Conservation (phyloP, 2,329 filamentous ascomycete genomes). For the Phaeosphaeriaceae sp. region DNA sequence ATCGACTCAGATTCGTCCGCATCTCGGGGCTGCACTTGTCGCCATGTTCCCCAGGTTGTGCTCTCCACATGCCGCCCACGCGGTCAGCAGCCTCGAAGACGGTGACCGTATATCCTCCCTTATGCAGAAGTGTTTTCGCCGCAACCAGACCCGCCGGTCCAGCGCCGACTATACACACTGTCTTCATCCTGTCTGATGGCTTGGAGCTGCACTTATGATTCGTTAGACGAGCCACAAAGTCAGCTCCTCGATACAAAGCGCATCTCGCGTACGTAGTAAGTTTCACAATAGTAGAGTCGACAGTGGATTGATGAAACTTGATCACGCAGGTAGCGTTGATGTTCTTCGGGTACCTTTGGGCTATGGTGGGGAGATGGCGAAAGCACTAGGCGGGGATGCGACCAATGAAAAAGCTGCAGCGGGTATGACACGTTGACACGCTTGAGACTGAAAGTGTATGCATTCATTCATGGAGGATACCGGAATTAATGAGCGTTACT, state of each 20-base stretch:
- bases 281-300: background rate
- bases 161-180: constrained; percentile 53
- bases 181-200: constrained; percentile 26
- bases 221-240: background rate
- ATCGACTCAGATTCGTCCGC: constrained; percentile 76
- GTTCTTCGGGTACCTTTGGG: background rate
- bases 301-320: background rate
- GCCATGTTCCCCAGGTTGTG: constrained; percentile 49
- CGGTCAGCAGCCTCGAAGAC: constrained; percentile 71
- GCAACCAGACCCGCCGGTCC: constrained; percentile 55
- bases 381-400: background rate
- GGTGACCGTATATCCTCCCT: constrained; percentile 69
- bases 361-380: background rate
- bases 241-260: background rate
- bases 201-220: background rate
- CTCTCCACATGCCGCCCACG: constrained; percentile 81
- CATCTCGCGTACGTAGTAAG: background rate
- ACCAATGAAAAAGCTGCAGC: background rate
- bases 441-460: background rate
- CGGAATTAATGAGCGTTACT: constrained; percentile 43
- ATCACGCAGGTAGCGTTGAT: background rate
- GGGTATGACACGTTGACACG: background rate
- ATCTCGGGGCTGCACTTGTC: constrained; percentile 68
- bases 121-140: constrained; percentile 71
- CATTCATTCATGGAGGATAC: constrained; percentile 32